These are phyloP conservation scores for Lolium perenne DNA, from an alignment of 176 grass and related monocot genomes.

Conservation along the genomic window DNA sequence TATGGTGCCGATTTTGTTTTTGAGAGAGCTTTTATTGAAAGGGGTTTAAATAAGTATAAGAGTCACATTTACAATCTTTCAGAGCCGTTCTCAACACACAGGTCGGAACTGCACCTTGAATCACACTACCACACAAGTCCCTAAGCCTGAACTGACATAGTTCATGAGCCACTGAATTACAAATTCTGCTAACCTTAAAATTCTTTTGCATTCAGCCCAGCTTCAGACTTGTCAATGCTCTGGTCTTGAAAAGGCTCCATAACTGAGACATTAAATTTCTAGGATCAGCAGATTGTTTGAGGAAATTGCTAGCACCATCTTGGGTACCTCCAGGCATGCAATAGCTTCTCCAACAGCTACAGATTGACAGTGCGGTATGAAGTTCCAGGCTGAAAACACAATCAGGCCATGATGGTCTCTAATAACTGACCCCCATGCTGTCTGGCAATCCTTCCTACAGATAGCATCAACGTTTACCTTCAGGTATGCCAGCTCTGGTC, in stretches of 20 bases:
- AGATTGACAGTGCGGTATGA: neutral
- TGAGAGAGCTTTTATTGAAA: too few relatives aligned
- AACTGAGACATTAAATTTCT: neutral
- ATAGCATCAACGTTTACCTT: neutral
- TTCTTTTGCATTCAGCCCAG: neutral
- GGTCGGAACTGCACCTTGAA: too few relatives aligned
- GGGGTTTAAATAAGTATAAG: too few relatives aligned
- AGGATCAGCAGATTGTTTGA: neutral
- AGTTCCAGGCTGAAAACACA: neutral
- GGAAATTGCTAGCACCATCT: neutral
- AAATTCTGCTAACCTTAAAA: neutral
- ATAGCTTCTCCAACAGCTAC: neutral
- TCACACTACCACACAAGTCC: too few relatives aligned
- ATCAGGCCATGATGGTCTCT: neutral
- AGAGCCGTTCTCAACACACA: too few relatives aligned
- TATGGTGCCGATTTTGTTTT: too few relatives aligned
- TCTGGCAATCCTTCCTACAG: neutral
- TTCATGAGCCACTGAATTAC: neutral
- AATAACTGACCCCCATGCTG: neutral
- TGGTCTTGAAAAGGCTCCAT: neutral
- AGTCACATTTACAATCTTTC: too few relatives aligned
- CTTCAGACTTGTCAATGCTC: neutral
- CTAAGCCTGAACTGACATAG: too few relatives aligned
- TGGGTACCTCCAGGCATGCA: neutral
- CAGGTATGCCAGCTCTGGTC: neutral